These are phyloP conservation scores for Toxoplasma gondii DNA, from an alignment of 169 alveolate genomes.

Conservation along the genomic window DNA sequence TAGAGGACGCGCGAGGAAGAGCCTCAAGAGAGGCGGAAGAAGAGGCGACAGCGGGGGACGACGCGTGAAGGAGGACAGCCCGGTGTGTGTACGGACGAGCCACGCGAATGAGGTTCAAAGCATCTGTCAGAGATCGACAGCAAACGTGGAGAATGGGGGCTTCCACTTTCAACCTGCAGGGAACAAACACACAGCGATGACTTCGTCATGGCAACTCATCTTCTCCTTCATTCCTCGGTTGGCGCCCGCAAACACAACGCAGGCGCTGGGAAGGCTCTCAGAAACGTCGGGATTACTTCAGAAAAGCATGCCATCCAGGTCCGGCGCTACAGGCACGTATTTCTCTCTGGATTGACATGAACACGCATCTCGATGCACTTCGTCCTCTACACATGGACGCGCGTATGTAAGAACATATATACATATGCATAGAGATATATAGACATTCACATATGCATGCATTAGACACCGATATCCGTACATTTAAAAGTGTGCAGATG, in stretches of 20 bases:
- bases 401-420: too few species aligned
- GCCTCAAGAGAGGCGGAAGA: not conserved
- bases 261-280: not conserved
- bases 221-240: not conserved
- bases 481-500: too few species aligned
- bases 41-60: not conserved
- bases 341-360: too few species aligned
- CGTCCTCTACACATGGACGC: too few species aligned
- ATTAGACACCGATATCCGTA: too few species aligned
- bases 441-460: not conserved
- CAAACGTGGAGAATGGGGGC: constrained; percentile 1
- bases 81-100: not conserved
- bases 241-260: not conserved
- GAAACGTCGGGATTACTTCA: not conserved
- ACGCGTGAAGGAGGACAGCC: not conserved
- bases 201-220: not conserved
- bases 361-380: too few species aligned
- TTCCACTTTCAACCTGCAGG: not conserved
- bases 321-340: too few species aligned
- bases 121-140: constrained; percentile 8
- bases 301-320: too few species aligned
- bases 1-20: not conserved
- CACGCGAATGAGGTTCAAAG: not conserved
- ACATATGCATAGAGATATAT: not conserved
- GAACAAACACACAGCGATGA: not conserved